Evolutionary conservation across 306 rosid genomes (phyloP), one percentile per base, ranked within the genome.

Genomic region (Dryas octopetala): DNA sequence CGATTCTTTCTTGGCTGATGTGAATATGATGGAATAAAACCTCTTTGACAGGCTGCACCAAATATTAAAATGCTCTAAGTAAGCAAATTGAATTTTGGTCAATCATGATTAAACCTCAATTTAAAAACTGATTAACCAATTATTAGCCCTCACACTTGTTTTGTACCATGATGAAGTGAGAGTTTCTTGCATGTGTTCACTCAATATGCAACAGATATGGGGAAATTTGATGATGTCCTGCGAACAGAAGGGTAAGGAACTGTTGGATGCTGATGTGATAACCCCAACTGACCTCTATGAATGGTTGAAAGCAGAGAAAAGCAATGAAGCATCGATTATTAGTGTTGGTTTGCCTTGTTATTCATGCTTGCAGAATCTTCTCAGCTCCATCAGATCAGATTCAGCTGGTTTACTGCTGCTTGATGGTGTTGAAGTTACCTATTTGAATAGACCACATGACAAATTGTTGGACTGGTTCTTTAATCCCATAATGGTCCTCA

Each of bases 381-480:
- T 92, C 51, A 68, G 57, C 82, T 90, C 97, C 63, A 92, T 92
- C 82, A 84, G 81, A 82, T 83, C 86, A 58, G 90, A 90, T 77
- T 92, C 97, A 0, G 65, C 60, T 11, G 97, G 97, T 9, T 68
- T 92, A 4, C 59, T 90, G 79, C 71, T 92, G 16, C 80, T 84
- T 4, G 96, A 92, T 66, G 88, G 76, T 66, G 58, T 92, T 41
- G 97, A 90, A 75, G 83, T 92, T 54, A 90, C 83, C 10, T 40
- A 88, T 71, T 59, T 87, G 4, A 92, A 92, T 73, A 84, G 97
- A 76, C 97, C 96, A 15, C 86, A 88, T 68, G 96, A 92, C 65
- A 92, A 79, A 82, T 74, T 92, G 80, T 68, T 88, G 87, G 97
- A 92, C 75, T 90, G 97, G 97, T 92, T 92, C 79, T 92, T 88